phyloP scores from a whole-genome alignment of 2,329 filamentous ascomycete species.

The Colletotrichum sansevieriae region DNA sequence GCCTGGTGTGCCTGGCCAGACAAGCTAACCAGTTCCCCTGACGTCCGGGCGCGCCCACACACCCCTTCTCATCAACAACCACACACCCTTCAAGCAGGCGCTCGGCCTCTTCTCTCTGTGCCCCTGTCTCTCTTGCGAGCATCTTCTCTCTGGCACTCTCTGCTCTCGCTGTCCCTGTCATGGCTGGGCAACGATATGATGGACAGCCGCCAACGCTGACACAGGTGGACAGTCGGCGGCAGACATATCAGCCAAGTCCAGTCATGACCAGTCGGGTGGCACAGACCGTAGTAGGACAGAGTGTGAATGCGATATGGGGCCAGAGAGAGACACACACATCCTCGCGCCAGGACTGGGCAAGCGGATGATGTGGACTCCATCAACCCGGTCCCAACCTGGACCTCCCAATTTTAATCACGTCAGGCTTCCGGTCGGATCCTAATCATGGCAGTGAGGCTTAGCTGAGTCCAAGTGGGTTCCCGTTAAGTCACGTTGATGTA shows the following conservation, averaged over 20 bases:
- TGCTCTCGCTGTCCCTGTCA: constrained; percentile 1
- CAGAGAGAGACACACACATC: constrained; percentile 17
- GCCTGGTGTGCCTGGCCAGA: constrained; percentile 22
- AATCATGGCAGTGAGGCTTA: constrained; percentile 41
- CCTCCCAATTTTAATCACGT: constrained; percentile 42
- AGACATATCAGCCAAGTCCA: constrained; percentile 7
- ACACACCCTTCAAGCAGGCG: constrained; percentile 22
- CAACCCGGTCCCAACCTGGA: constrained; percentile 29
- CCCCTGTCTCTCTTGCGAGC: background rate
- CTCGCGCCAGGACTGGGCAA: constrained; percentile 29
- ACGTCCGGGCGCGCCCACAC: constrained; percentile 7
- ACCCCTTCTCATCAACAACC: constrained; percentile 2
- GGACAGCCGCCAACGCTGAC: constrained; percentile 17
- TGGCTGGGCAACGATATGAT: background rate
- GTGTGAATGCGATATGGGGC: constrained; percentile 25
- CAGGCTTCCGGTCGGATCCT: constrained; percentile 38
- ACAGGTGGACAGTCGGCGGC: constrained; percentile 6
- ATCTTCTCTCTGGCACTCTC: constrained; percentile 3
- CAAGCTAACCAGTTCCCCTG: constrained; percentile 28
- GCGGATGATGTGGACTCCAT: constrained; percentile 36
- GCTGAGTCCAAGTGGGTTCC: constrained; percentile 41
- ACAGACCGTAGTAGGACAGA: constrained; percentile 13
- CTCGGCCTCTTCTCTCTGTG: constrained; percentile 30
- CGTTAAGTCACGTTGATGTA: constrained; percentile 35
- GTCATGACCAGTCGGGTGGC: constrained; percentile 20